phyloP scores from a whole-genome alignment of 176 grass and related monocot species.

The Lolium perenne region DNA sequence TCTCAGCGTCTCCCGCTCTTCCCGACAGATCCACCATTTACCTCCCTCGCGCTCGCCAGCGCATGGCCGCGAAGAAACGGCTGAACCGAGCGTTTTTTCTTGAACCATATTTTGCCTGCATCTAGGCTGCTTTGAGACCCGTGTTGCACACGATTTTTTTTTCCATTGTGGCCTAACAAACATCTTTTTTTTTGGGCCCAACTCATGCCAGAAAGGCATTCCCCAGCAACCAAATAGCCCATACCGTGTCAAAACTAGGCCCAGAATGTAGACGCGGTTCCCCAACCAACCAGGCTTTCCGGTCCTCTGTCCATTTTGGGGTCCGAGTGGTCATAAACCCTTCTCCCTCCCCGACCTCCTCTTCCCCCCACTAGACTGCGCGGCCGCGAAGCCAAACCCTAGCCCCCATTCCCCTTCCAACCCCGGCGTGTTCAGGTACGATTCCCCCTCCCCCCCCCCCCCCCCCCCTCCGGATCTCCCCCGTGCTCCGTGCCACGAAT shows the following conservation, averaged over 20 bases:
- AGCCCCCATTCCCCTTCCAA: neutral
- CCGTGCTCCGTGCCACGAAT: neutral
- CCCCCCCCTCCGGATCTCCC: neutral
- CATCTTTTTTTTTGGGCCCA: too few species aligned
- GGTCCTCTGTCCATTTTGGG: neutral
- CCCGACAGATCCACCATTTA: too few species aligned
- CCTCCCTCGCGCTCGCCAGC: too few species aligned
- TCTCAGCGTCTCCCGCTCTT: too few species aligned
- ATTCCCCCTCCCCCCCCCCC: neutral
- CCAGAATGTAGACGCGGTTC: neutral
- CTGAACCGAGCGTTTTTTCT: too few species aligned
- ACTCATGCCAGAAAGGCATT: too few species aligned
- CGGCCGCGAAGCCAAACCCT: slow-evolving; percentile 45
- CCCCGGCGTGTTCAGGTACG: slow-evolving; percentile 20
- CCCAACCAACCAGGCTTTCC: neutral
- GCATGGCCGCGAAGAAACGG: too few species aligned
- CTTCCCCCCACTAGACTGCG: neutral
- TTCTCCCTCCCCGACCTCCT: neutral
- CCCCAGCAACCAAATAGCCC: neutral
- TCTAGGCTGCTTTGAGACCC: too few species aligned
- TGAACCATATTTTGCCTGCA: too few species aligned
- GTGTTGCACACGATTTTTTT: too few species aligned
- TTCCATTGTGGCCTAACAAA: too few species aligned
- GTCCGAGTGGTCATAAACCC: slow-evolving; percentile 45
- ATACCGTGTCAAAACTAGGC: neutral